phyloP scores from a whole-genome alignment of 305 asterid genomes.

The Petunia hybrid region DNA sequence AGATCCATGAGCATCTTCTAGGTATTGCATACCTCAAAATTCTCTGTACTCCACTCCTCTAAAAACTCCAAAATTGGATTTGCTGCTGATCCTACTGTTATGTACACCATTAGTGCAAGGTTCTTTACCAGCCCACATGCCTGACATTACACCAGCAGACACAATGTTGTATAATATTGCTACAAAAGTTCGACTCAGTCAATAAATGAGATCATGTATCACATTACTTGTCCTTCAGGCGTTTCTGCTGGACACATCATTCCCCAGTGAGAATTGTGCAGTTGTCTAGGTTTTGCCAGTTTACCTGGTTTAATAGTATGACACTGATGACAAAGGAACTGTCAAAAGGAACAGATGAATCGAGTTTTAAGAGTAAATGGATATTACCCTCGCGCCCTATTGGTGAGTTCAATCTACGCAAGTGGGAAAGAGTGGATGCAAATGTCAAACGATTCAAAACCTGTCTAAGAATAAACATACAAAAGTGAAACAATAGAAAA shows the following conservation, averaged over 20 bases:
- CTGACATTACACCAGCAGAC: constrained; percentile 34
- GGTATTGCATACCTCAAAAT: constrained; percentile 42
- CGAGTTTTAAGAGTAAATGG: not conserved
- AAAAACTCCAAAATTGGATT: constrained; percentile 47
- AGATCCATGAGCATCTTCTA: constrained; percentile 24
- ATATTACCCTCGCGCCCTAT: constrained; percentile 44
- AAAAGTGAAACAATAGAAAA: not conserved
- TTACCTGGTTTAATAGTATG: constrained; percentile 36
- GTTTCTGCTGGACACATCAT: constrained; percentile 54
- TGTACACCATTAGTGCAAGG: constrained; percentile 48
- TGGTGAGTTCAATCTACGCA: constrained; percentile 45
- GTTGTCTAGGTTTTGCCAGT: constrained; percentile 49
- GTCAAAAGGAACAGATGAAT: not conserved
- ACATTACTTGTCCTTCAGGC: constrained; percentile 47
- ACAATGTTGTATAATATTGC: not conserved
- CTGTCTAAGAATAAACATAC: constrained; percentile 24
- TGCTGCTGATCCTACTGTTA: constrained; percentile 49
- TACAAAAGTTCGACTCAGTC: not conserved
- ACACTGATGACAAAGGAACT: not conserved
- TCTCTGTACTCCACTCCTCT: constrained; percentile 50
- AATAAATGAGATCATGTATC: not conserved
- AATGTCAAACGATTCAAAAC: constrained; percentile 47
- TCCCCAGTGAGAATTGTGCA: constrained; percentile 53
- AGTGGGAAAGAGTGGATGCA: constrained; percentile 45
- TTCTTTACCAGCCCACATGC: constrained; percentile 51